Evolutionary conservation across 306 rosid species (phyloP), one percentile per base, ranked within the genome.

Genomic region (Lablab purpureus): DNA sequence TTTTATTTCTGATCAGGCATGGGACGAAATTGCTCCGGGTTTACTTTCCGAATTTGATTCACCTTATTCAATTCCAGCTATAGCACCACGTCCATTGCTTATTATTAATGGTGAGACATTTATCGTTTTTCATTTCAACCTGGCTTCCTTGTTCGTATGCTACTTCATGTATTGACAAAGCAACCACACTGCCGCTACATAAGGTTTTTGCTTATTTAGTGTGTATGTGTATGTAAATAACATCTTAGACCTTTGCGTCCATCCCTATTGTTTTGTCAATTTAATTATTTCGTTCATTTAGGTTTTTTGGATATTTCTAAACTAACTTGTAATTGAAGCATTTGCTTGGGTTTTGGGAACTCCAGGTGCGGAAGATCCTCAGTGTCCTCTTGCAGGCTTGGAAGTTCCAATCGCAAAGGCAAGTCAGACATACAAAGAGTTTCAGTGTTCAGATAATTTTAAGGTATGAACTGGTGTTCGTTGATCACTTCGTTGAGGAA

Each of bases 1-100:
- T 81, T 30, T 14, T 21, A 66, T 63, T 50, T 67, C 80, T 79
- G 79, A 67, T 62, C 89, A 95, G 99, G 99, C 90, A 45, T 93
- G 96, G 98, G 93, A 93, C 63, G 82, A 85, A 85, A 91, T 95
- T 77, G 96, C 94, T 84, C 99, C 99, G 30, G 97, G 97, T 81
- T 80, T 95, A 49, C 91, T 87, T 76, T 84, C 93, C 65, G 77
- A 87, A 71, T 95, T 91, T 75, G 98, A 89, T 80, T 79, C 97
- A 19, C 92, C 92, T 36, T 80, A 76, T 88, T 54, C 99, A 32
- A 67, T 95, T 84, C 92, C 92, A 51, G 81, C 84, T 47, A 87
- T 90, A 65, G 92, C 98, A 56, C 93, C 93, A 19, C 97, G 91
- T 32, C 98, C 97, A 76, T 84, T 89, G 78, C 88, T 95, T 84